These are phyloP conservation scores for Tetracladium marchalianum DNA, from an alignment of 495 filamentous ascomycete genomes.

Conservation along the genomic window DNA sequence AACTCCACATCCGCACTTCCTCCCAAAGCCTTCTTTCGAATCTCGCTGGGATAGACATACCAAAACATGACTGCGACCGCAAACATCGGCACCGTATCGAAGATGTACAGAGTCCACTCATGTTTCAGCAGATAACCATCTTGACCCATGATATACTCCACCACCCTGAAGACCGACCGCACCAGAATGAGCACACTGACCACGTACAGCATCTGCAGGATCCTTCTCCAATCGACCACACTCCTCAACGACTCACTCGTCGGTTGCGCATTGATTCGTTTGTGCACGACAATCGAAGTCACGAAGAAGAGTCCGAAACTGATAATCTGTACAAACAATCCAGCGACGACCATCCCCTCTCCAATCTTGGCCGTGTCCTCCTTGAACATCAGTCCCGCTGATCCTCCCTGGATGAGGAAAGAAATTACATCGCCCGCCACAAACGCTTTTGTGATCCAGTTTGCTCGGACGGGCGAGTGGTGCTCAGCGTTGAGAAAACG, in stretches of 20 bases:
- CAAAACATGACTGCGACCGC: constrained; percentile 39
- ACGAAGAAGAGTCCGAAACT: constrained; percentile 44
- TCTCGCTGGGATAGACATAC: constrained; percentile 27
- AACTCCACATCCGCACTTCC: too few relatives aligned
- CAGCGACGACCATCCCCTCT: constrained; percentile 34
- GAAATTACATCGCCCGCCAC: constrained; percentile 34
- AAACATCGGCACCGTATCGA: constrained; percentile 52
- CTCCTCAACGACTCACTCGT: constrained; percentile 5
- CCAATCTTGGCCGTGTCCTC: constrained; percentile 19
- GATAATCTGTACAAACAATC: constrained; percentile 38
- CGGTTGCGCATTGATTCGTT: constrained; percentile 7
- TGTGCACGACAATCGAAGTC: constrained; percentile 32
- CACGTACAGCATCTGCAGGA: constrained; percentile 42
- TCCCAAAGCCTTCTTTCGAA: too few relatives aligned
- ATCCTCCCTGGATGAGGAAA: constrained; percentile 28
- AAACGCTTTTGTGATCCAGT: constrained; percentile 32
- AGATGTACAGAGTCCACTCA: constrained; percentile 54
- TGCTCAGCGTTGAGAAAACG: constrained; percentile 31
- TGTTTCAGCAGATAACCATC: constrained; percentile 38
- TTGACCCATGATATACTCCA: constrained; percentile 51
- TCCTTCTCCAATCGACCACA: constrained; percentile 35
- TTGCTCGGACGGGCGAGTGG: constrained; percentile 23
- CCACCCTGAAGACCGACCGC: constrained; percentile 48
- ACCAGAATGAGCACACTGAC: constrained; percentile 47
- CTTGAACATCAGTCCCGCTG: constrained; percentile 10